These are phyloP conservation scores for Fusarium subglutinans DNA, from an alignment of 2,329 filamentous ascomycete genomes.

Conservation along the genomic window DNA sequence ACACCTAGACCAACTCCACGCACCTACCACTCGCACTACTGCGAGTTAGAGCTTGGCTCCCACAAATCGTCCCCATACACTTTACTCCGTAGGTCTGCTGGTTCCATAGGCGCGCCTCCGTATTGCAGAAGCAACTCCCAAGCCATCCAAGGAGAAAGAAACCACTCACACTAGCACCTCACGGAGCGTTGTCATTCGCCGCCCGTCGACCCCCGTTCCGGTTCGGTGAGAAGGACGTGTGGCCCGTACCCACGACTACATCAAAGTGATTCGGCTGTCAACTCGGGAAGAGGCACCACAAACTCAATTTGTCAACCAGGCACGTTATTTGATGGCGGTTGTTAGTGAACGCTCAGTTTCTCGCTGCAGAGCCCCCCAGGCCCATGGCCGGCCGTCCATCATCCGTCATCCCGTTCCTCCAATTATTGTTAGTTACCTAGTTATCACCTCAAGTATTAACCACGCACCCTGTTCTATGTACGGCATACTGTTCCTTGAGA, in stretches of 20 bases:
- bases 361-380: conserved; percentile 12
- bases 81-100: conserved; percentile 15
- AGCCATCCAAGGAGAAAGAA: conserved; percentile 21
- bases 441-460: background rate
- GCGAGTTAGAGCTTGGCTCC: conserved; percentile 19
- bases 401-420: conserved; percentile 28
- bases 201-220: background rate
- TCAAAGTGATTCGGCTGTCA: conserved; percentile 25
- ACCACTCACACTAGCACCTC: conserved; percentile 15
- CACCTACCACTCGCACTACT: conserved; percentile 16
- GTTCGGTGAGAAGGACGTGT: conserved; percentile 38
- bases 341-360: conserved; percentile 14
- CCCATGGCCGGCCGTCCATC: conserved; percentile 22
- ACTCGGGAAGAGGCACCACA: conserved; percentile 22
- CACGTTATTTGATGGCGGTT: conserved; percentile 14
- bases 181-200: conserved; percentile 2
- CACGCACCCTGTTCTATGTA: background rate
- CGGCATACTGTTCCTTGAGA: background rate
- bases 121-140: conserved; percentile 1
- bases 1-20: conserved; percentile 11
- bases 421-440: conserved; percentile 1
- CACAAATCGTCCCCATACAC: conserved; percentile 11
- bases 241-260: background rate
- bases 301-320: conserved; percentile 15
- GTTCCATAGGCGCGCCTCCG: conserved; percentile 39